phyloP scores from a whole-genome alignment of 164 flowering plant genomes.

The Tinospora cordifolia region DNA sequence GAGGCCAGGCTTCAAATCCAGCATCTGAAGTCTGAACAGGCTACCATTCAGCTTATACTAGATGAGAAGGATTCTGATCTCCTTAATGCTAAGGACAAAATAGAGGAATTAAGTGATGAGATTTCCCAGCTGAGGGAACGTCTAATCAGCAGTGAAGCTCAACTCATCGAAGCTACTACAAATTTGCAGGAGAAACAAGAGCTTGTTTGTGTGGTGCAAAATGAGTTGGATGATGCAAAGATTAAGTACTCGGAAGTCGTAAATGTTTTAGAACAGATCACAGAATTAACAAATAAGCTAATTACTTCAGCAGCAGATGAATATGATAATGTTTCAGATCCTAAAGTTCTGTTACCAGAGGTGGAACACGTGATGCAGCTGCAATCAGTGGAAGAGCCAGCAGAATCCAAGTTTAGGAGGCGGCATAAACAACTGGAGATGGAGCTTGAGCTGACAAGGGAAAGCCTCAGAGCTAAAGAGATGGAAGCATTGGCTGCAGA shows the following conservation, averaged over 20 bases:
- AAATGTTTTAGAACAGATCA: constrained; percentile 51
- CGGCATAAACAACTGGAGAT: constrained; percentile 41
- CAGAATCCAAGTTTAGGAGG: constrained; percentile 23
- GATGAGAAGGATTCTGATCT: constrained; percentile 65
- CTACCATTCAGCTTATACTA: constrained; percentile 42
- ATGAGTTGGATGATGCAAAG: constrained; percentile 42
- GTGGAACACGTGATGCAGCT: neutral
- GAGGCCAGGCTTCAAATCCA: constrained; percentile 79
- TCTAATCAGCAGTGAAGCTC: constrained; percentile 48
- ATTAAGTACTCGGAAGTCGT: constrained; percentile 56
- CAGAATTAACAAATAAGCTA: constrained; percentile 52
- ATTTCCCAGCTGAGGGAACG: constrained; percentile 45
- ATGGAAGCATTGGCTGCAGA: constrained; percentile 54
- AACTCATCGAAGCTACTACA: constrained; percentile 51
- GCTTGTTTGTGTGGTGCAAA: constrained; percentile 32
- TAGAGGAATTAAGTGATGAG: constrained; percentile 46
- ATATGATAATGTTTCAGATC: constrained; percentile 7
- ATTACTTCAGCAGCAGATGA: constrained; percentile 38
- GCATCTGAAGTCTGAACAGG: constrained; percentile 52
- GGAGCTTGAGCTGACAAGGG: constrained; percentile 54
- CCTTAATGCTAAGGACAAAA: constrained; percentile 32
- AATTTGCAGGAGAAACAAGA: constrained; percentile 61
- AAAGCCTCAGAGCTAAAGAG: constrained; percentile 53
- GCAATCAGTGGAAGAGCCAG: constrained; percentile 8
- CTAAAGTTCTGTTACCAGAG: neutral